Evolutionary conservation across 179 eudicot genomes (phyloP), one percentile per base, ranked within the genome.

Genomic region (Silene coronaria): DNA sequence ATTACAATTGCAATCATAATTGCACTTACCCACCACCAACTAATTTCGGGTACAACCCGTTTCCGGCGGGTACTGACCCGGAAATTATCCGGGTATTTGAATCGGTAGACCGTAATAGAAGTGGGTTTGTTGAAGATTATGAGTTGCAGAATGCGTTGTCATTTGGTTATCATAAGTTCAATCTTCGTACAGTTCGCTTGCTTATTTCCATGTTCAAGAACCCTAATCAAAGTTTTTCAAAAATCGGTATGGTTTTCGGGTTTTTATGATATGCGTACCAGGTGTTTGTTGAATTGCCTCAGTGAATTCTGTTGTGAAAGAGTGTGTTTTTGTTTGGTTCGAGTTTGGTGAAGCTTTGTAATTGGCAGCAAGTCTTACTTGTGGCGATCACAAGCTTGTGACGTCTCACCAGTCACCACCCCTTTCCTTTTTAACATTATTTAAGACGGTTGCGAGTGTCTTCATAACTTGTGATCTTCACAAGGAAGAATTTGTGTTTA

Each of bases 41-140:
- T 17, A 22, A 36, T 36, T 36, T 3, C 80, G 13, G 48, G 48
- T 11, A 10, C 14, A 42, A 42, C 0, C 16, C 80, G 32, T 90
- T 90, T 77, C 91, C 93, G 0, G 88, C 91, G 21, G 95, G 95
- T 38, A 87, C 90, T 5, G 84, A 90, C 82, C 91, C 97, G 77
- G 92, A 88, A 58, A 73, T 90, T 30, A 83, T 91, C 73, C 87
- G 92, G 71, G 86, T 87, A 75, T 91, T 88, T 80, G 89, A 90
- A 87, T 80, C 82, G 85, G 97, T 87, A 57, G 95, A 91, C 67
- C 85, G 78, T 72, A 89, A 91, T 74, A 79, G 81, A 17, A 91
- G 89, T 27, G 97, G 97, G 36, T 88, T 83, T 28, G 78, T 91
- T 2, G 95, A 91, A 21, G 92, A 85, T 55, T 77, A 38, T 9